Evolutionary conservation across 2,329 filamentous ascomycete species (phyloP), one percentile per base, ranked within the genome.

Genomic region (Alternaria sp.): DNA sequence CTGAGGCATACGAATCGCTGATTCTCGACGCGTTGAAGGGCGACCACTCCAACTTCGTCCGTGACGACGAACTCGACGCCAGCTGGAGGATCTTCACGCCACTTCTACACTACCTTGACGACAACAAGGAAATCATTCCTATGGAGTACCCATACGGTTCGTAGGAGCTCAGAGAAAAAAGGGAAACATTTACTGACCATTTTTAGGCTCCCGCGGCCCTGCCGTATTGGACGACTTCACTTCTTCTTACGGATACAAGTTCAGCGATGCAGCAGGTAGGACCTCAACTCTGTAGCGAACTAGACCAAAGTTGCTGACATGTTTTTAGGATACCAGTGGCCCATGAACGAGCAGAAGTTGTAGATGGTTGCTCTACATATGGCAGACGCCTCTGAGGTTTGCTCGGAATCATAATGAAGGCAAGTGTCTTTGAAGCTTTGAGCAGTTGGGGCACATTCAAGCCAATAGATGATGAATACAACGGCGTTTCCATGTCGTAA

Each of bases 81-180:
- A 95, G 91, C 82, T 99, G 95, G 95, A 92, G 93, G 80, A 96
- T 99, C 80, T 99, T 99, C 82, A 96, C 93, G 2, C 95, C 95
- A 69, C 89, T 99, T 36, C 85, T 99, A 64, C 94, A 99, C 84
- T 99, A 99, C 82, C 88, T 99, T 11, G 96, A 99, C 67, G 93
- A 97, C 77, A 97, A 98, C 86, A 97, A 97, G 86, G 95, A 99
- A 82, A 98, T 99, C 68, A 91, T 97, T 60, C 95, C 95, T 26
- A 99, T 99, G 95, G 94, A 97, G 77, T 99, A 99, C 82, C 94
- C 96, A 68, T 99, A 99, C 77, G 95, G 95, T 97, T 82, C 82
- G 90, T 42, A 34, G 7, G 4, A 58, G 65, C 60, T 59, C 42
- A 42, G 50, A 26, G 14, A 13, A 13, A 13, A 6, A 8, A 10